Evolutionary conservation across 2,329 filamentous ascomycete species (phyloP), one percentile per base, ranked within the genome.

Genomic region (Penicillium sp.): DNA sequence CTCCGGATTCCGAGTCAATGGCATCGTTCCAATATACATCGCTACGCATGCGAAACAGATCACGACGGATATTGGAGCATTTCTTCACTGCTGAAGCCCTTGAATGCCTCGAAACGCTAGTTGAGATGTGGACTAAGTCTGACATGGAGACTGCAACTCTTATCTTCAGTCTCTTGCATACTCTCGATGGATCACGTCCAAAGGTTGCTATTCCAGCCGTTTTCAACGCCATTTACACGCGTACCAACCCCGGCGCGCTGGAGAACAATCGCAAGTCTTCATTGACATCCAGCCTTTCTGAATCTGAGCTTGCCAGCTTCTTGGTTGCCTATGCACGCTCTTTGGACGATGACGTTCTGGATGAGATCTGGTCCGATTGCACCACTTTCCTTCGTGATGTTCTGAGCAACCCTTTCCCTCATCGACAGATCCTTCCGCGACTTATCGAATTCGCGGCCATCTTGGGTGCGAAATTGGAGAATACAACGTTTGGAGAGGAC

Each of bases 351-450:
- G 94, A 99, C 75, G 89, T 94, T 15, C 93, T 96, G 82, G 94
- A 99, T 65, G 94, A 99, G 72, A 96, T 99, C 45, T 99, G 94
- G 94, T 81, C 86, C 38, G 93, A 99, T 68, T 99, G 93, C 70
- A 90, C 92, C 65, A 84, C 87, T 0, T 99, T 99, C 70, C 73
- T 97, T 54, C 88, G 86, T 58, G 95, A 99, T 68, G 82, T 99
- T 26, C 79, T 99, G 26, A 85, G 87, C 23, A 99, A 99, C 66
- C 95, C 94, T 1, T 90, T 99, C 65, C 94, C 94, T 2, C 93
- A 99, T 74, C 82, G 94, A 51, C 92, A 96, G 67, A 93, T 92
- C 7, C 74, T 99, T 36, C 89, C 94, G 6, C 85, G 87, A 47
- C 76, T 99, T 42, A 77, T 99, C 12, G 89, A 95, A 63, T 96